Evolutionary conservation across 1,284 basidiomycete genomes (phyloP).

Genomic region (Ustilago curta): DNA sequence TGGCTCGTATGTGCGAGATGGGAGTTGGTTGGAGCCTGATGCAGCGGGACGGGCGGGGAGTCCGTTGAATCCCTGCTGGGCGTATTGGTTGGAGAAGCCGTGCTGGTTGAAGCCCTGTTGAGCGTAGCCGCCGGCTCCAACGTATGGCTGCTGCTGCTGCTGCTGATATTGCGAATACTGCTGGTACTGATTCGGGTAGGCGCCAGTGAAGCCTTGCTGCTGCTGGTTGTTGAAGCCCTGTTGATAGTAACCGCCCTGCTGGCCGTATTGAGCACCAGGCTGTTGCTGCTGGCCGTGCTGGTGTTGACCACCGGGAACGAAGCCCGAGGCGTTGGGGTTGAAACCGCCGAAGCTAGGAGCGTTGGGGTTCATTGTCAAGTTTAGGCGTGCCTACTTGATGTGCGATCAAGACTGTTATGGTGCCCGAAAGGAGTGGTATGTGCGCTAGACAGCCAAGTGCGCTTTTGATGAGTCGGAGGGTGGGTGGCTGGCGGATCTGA

Average conservation of each 20-base stretch:
- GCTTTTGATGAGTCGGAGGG: background rate
- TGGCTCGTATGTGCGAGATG: constrained; percentile 22
- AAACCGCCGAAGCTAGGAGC: constrained; percentile 66
- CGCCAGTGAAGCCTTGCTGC: constrained; percentile 43
- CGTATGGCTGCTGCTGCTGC: constrained; percentile 51
- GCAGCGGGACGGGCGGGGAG: constrained; percentile 52
- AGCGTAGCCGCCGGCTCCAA: constrained; percentile 42
- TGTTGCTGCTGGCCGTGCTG: constrained; percentile 55
- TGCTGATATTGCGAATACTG: constrained; percentile 43
- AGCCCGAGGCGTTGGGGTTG: constrained; percentile 66
- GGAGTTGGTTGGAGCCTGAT: constrained; percentile 38
- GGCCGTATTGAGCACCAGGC: constrained; percentile 33
- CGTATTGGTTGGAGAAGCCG: constrained; percentile 42
- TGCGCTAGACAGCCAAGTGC: background rate
- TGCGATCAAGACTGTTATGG: background rate
- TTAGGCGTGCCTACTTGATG: background rate
- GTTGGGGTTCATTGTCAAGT: constrained; percentile 66
- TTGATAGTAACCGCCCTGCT: constrained; percentile 53
- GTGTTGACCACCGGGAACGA: constrained; percentile 57
- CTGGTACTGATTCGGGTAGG: constrained; percentile 41
- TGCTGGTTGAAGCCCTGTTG: constrained; percentile 46
- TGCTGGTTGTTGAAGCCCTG: constrained; percentile 46
- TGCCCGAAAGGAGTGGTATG: background rate
- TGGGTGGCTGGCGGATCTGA: background rate
- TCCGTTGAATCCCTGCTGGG: constrained; percentile 42